Percentiles rank a stretch among this genome's conserved stretches.
Conservation (phyloP, 176 grass and related monocot genomes). For the Musa schizocarpa region DNA sequence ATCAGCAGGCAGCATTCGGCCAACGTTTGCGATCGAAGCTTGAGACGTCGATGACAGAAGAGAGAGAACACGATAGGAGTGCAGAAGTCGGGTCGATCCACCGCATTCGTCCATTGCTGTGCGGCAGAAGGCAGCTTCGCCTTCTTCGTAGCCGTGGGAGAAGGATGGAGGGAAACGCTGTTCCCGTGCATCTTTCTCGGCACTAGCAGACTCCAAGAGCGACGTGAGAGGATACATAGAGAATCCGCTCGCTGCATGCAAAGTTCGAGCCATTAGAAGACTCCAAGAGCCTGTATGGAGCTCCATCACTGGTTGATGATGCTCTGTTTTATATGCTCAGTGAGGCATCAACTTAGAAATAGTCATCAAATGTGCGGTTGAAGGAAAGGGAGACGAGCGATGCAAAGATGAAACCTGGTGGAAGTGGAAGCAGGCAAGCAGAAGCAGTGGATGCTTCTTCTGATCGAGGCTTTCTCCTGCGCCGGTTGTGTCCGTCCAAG, state of each 20-base stretch:
- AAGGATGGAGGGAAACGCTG: constrained; percentile 26
- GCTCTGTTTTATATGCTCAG: too few species aligned
- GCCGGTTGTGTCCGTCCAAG: constrained; percentile 67
- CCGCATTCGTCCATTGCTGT: constrained; percentile 31
- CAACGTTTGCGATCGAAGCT: constrained; percentile 30
- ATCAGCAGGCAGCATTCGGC: constrained; percentile 39
- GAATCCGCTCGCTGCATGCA: constrained; percentile 41
- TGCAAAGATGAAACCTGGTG: too few species aligned
- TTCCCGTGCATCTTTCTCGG: constrained; percentile 27
- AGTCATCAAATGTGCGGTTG: too few species aligned
- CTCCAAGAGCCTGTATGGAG: too few species aligned
- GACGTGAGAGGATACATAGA: constrained; percentile 24
- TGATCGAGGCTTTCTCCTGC: constrained; percentile 57
- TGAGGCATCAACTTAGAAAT: too few species aligned
- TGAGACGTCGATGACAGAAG: constrained; percentile 58
- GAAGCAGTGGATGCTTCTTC: constrained; percentile 21
- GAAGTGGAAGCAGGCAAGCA: constrained; percentile 7
- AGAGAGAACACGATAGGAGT: constrained; percentile 70
- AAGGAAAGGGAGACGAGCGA: too few species aligned
- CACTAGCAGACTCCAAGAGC: constrained; percentile 23
- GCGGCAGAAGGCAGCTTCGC: constrained; percentile 28
- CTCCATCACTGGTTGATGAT: too few species aligned
- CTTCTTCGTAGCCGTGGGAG: constrained; percentile 28
- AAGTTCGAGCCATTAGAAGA: neutral
- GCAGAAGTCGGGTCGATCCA: constrained; percentile 35